Percentiles rank a stretch among this genome's conserved stretches.
These are phyloP conservation scores for Tylopilus felleus DNA, from an alignment of 768 basidiomycete species.

Conservation along the genomic window DNA sequence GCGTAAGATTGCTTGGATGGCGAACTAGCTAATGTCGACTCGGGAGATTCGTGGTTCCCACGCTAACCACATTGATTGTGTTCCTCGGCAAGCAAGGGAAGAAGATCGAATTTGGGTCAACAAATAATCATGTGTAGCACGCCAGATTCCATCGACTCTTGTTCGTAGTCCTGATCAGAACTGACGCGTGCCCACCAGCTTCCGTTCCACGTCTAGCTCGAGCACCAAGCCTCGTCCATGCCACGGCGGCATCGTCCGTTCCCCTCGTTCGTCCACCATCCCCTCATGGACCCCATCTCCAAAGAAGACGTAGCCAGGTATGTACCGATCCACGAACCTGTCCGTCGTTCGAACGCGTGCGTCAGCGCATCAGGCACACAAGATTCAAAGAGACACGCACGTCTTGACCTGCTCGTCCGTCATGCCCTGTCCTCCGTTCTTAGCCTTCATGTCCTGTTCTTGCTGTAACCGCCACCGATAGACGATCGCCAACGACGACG, in stretches of 20 bases:
- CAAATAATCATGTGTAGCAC: too few species aligned
- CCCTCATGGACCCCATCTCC: constrained; percentile 51
- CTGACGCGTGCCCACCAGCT: constrained; percentile 37
- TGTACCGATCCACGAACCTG: constrained; percentile 90
- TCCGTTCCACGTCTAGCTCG: constrained; percentile 52
- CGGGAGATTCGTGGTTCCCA: too few species aligned
- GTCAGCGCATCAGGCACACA: background rate
- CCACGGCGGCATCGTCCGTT: constrained; percentile 35
- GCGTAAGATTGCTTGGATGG: too few species aligned
- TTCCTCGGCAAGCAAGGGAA: too few species aligned
- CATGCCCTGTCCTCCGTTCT: constrained; percentile 88
- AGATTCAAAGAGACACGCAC: constrained; percentile 23
- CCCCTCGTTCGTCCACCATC: constrained; percentile 19
- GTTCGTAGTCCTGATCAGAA: constrained; percentile 32
- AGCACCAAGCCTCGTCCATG: constrained; percentile 49
- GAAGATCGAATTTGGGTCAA: too few species aligned
- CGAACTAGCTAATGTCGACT: too few species aligned
- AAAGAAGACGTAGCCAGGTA: constrained; percentile 91
- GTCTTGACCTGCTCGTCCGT: constrained; percentile 69
- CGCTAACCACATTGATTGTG: background rate
- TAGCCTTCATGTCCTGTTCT: constrained; percentile 83
- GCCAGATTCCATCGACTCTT: background rate
- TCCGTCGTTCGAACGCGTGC: background rate
- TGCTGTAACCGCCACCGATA: constrained; percentile 90
- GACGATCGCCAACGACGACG: constrained; percentile 47